Percentiles rank a stretch among this genome's conserved stretches.
Evolutionary conservation across 306 rosid species (phyloP).

Genomic region (Cucurbita ficifolia): DNA sequence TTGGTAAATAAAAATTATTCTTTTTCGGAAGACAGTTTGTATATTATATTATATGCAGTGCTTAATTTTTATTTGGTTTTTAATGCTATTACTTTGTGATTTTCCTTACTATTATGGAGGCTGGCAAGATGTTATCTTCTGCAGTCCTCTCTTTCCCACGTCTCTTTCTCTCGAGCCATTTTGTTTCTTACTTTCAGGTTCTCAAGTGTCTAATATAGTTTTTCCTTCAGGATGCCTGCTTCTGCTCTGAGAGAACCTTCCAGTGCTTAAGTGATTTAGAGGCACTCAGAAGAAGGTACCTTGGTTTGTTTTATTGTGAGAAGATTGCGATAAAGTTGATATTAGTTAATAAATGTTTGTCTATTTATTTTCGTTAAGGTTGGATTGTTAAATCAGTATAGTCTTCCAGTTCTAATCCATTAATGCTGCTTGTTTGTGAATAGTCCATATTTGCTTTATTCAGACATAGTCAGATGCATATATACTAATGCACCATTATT

Average conservation of each 20-base stretch:
- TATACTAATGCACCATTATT: background rate
- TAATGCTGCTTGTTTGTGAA: background rate
- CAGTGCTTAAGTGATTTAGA: constrained; percentile 75
- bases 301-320: constrained; percentile 81
- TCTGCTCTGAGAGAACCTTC: constrained; percentile 80
- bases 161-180: constrained; percentile 16
- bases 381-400: background rate
- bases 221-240: constrained; percentile 87
- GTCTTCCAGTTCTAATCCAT: background rate
- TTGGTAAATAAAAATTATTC: background rate
- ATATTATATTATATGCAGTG: background rate
- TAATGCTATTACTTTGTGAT: background rate
- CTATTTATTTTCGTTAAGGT: background rate
- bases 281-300: constrained; percentile 99
- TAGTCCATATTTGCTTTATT: background rate
- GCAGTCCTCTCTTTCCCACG: constrained; percentile 2
- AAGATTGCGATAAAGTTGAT: constrained; percentile 35
- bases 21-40: constrained; percentile 7
- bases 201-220: constrained; percentile 66
- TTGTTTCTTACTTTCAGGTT: constrained; percentile 26
- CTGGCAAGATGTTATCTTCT: background rate
- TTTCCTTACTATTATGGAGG: background rate
- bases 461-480: background rate
- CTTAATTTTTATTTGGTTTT: background rate
- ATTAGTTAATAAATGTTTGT: constrained; percentile 16